Conservation (phyloP, 768 basidiomycete genomes). For the Symmetrospora coprosmae region DNA sequence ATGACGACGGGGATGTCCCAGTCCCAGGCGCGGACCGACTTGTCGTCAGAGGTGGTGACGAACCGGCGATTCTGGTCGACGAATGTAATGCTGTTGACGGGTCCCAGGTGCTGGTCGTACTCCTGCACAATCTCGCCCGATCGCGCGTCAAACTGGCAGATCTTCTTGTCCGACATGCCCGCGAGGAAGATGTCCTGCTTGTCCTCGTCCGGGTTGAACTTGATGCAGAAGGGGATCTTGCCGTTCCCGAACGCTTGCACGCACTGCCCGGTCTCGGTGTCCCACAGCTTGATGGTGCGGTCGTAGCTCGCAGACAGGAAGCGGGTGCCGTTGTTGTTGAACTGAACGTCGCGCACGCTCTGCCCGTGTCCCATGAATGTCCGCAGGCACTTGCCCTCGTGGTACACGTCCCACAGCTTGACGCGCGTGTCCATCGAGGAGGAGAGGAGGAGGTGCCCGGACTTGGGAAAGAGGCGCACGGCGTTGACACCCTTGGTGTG, state of each 20-base stretch:
- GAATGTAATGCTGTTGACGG: constrained; percentile 86
- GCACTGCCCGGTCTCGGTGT: constrained; percentile 94
- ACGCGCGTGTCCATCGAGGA: constrained; percentile 98
- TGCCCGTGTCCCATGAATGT: constrained; percentile 96
- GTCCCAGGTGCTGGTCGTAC: constrained; percentile 95
- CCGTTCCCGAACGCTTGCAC: constrained; percentile 92
- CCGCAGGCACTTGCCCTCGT: constrained; percentile 84
- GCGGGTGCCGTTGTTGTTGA: constrained; percentile 77
- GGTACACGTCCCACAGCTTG: constrained; percentile 98
- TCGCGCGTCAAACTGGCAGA: constrained; percentile 96
- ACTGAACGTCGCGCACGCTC: constrained; percentile 88
- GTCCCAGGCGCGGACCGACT: constrained; percentile 98
- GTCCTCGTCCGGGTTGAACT: constrained; percentile 89
- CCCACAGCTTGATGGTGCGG: constrained; percentile 97
- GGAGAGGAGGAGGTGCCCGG: constrained; percentile 81
- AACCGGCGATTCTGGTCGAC: constrained; percentile 89
- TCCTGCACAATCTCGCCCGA: constrained; percentile 92
- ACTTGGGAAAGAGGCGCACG: constrained; percentile 78
- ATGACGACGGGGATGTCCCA: constrained; percentile 98
- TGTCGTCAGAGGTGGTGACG: constrained; percentile 96
- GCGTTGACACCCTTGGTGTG: constrained; percentile 94
- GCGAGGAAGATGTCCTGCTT: constrained; percentile 93
- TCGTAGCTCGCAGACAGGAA: constrained; percentile 92
- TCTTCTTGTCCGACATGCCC: constrained; percentile 98
- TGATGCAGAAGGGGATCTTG: constrained; percentile 88